Percentiles rank a stretch among this genome's conserved stretches.
Evolutionary conservation across 192 early-diverging fungal species (phyloP).

Genomic region (Gryganskiella cystojenkinii): DNA sequence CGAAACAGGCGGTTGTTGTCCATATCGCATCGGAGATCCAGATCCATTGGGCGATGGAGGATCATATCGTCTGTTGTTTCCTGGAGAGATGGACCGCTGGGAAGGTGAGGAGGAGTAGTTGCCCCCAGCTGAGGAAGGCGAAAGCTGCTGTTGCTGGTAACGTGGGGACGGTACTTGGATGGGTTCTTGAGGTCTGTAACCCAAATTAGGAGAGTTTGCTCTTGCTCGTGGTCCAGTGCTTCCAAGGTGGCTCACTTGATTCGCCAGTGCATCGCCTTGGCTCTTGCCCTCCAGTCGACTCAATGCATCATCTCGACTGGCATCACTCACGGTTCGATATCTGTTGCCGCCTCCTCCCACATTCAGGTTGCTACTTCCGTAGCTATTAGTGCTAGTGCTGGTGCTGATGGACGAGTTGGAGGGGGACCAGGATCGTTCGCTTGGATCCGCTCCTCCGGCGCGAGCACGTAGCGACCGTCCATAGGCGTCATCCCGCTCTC

Average conservation of each 20-base stretch:
- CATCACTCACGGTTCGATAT: slow-evolving; percentile 40
- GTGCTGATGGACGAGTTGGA: not conserved
- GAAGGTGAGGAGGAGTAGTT: no score
- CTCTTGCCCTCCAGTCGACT: slow-evolving; percentile 46
- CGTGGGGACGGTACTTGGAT: slow-evolving; percentile 11
- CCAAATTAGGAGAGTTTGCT: slow-evolving; percentile 21
- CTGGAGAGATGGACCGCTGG: no score
- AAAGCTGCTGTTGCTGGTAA: slow-evolving; percentile 12
- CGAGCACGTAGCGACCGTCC: slow-evolving; percentile 9
- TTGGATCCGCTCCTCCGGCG: not conserved
- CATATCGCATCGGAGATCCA: no score
- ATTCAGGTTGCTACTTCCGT: not conserved
- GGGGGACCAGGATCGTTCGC: not conserved
- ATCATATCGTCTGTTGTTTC: no score
- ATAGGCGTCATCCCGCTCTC: slow-evolving; percentile 11
- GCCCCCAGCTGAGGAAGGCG: no score
- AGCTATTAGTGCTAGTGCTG: not conserved
- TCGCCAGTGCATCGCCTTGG: slow-evolving; percentile 23
- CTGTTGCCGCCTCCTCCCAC: slow-evolving; percentile 20
- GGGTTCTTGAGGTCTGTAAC: slow-evolving; percentile 14
- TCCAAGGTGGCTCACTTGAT: slow-evolving; percentile 39
- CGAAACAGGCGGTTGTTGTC: no score
- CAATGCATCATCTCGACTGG: slow-evolving; percentile 40
- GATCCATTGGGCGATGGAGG: no score
- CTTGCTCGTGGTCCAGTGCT: slow-evolving; percentile 30